phyloP scores from a whole-genome alignment of 2,329 filamentous ascomycete genomes.

The Chrysosporium keratinophilum region DNA sequence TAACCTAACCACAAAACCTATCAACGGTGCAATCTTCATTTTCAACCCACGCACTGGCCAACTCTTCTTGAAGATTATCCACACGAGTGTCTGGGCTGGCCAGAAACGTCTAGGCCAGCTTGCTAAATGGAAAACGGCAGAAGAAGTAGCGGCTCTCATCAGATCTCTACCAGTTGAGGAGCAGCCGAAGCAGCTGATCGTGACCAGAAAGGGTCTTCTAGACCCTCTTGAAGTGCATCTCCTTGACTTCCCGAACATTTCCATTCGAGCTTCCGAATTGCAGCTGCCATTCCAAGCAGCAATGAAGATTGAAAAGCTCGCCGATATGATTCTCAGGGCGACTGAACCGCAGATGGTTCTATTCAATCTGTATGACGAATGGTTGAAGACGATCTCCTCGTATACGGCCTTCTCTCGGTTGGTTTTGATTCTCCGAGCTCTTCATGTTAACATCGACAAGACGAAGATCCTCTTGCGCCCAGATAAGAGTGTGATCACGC shows the following conservation, averaged over 20 bases:
- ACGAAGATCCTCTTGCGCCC: constrained; percentile 90
- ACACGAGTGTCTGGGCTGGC: constrained; percentile 97
- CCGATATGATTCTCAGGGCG: constrained; percentile 95
- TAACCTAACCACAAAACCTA: constrained; percentile 97
- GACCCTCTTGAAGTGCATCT: constrained; percentile 96
- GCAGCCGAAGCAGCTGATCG: constrained; percentile 96
- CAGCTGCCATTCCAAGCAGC: constrained; percentile 98
- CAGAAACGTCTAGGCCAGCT: constrained; percentile 98
- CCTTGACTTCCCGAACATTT: constrained; percentile 98
- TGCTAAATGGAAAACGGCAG: constrained; percentile 98
- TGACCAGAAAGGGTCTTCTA: constrained; percentile 90
- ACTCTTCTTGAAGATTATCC: constrained; percentile 97
- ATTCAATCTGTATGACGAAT: constrained; percentile 98
- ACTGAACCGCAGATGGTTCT: constrained; percentile 99
- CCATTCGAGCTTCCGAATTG: constrained; percentile 90
- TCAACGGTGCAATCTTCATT: constrained; percentile 99
- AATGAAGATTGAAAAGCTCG: constrained; percentile 99
- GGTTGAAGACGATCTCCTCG: constrained; percentile 95
- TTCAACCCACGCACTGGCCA: constrained; percentile 99
- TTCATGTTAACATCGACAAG: constrained; percentile 98
- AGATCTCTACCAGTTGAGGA: constrained; percentile 93
- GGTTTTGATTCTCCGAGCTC: constrained; percentile 80
- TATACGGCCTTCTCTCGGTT: constrained; percentile 97
- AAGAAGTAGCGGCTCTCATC: constrained; percentile 97
- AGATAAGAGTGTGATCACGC: constrained; percentile 95